Percentiles rank a stretch among this genome's conserved stretches.
Conservation (phyloP, 2,329 filamentous ascomycete genomes). For the Colletotrichum sp. region DNA sequence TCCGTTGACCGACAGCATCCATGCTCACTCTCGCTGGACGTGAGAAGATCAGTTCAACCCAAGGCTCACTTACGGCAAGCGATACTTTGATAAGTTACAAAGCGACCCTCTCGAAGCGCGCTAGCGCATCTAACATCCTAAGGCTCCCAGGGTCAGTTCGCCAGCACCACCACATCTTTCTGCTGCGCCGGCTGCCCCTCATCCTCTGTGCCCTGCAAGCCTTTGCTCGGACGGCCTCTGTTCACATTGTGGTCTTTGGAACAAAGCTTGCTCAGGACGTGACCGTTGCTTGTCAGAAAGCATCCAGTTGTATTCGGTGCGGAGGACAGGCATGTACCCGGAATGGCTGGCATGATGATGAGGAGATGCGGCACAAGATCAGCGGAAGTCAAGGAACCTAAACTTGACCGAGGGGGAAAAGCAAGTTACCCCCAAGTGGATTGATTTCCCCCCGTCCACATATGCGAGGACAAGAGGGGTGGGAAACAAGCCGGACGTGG, state of each 20-base stretch:
- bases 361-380: constrained; percentile 15
- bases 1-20: neutral
- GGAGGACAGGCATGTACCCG: constrained; percentile 6
- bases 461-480: neutral
- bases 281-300: neutral
- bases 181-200: neutral
- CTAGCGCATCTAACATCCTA: neutral
- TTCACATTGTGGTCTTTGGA: neutral
- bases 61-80: neutral
- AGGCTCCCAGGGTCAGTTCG: neutral
- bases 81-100: neutral
- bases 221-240: neutral
- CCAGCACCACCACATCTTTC: neutral
- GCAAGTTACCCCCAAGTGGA: neutral
- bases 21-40: neutral
- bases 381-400: constrained; percentile 1
- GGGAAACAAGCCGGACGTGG: constrained; percentile 9
- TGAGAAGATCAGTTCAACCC: neutral
- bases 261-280: neutral
- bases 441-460: neutral
- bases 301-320: constrained; percentile 7
- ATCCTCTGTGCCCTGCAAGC: neutral
- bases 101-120: neutral
- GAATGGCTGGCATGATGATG: constrained; percentile 11
- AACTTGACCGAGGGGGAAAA: neutral